Evolutionary conservation across 768 basidiomycete genomes (phyloP).

Genomic region (Pholiota molesta): DNA sequence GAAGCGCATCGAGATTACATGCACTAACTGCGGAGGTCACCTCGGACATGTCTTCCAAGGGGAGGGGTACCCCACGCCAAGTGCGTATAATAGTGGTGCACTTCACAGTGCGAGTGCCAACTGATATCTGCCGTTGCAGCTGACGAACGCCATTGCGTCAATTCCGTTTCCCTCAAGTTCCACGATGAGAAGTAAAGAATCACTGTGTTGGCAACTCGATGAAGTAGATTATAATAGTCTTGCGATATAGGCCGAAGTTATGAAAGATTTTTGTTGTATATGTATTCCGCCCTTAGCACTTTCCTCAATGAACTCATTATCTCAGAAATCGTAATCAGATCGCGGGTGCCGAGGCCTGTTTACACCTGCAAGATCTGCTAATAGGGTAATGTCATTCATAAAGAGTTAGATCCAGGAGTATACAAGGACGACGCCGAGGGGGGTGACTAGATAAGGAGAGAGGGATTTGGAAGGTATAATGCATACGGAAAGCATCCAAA

Average conservation of each 20-base stretch:
- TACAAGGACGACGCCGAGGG: conserved; percentile 18
- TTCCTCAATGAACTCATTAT: background rate
- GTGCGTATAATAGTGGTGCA: conserved; percentile 41
- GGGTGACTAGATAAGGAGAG: conserved; percentile 14
- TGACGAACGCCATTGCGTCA: conserved; percentile 89
- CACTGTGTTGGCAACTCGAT: background rate
- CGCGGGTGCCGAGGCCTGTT: no score
- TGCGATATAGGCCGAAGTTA: background rate
- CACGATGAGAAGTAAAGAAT: conserved; percentile 42
- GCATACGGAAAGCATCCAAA: background rate
- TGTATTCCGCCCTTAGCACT: background rate
- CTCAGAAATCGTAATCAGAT: background rate
- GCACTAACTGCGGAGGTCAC: conserved; percentile 90
- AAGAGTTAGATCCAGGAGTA: conserved; percentile 20
- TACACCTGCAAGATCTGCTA: background rate
- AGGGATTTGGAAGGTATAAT: background rate
- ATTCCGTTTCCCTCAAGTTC: conserved; percentile 86
- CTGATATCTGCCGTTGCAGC: conserved; percentile 38
- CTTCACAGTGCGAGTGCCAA: background rate
- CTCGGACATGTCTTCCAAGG: conserved; percentile 96
- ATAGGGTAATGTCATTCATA: conserved; percentile 16
- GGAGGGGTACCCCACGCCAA: conserved; percentile 80
- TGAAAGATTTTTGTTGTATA: background rate
- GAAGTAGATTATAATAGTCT: background rate
- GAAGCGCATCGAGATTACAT: conserved; percentile 84